Percentiles rank a stretch among this genome's conserved stretches.
Evolutionary conservation across 495 filamentous ascomycete genomes (phyloP).

Genomic region (Neurospora sp.): DNA sequence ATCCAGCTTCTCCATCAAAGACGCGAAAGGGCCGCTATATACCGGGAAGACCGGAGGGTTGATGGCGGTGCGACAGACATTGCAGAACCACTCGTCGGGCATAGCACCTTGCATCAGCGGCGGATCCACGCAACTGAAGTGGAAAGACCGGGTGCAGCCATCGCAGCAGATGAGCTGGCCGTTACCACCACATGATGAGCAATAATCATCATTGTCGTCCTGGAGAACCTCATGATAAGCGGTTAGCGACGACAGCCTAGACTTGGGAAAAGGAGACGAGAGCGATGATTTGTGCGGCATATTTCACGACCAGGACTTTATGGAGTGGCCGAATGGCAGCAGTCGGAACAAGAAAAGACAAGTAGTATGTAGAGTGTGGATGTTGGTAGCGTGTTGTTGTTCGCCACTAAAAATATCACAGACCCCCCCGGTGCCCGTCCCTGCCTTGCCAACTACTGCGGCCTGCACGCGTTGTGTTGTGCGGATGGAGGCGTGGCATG

Average conservation of each 20-base stretch:
- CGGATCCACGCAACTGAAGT: slow-evolving; percentile 76
- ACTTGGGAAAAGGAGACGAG: slow-evolving; percentile 5
- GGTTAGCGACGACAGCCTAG: background rate
- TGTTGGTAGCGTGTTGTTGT: background rate
- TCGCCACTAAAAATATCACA: slow-evolving; percentile 14
- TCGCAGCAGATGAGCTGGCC: slow-evolving; percentile 91
- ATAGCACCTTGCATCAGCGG: slow-evolving; percentile 56
- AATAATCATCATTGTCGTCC: slow-evolving; percentile 83
- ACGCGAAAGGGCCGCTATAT: slow-evolving; percentile 43
- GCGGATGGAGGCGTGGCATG: background rate
- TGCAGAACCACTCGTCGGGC: slow-evolving; percentile 76
- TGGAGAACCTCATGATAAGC: slow-evolving; percentile 16
- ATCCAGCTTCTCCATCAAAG: slow-evolving; percentile 48
- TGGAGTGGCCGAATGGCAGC: slow-evolving; percentile 11
- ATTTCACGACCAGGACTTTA: slow-evolving; percentile 11
- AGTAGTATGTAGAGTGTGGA: slow-evolving; percentile 2
- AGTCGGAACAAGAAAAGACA: slow-evolving; percentile 11
- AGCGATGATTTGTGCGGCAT: slow-evolving; percentile 20
- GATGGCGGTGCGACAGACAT: slow-evolving; percentile 46
- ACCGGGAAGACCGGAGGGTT: slow-evolving; percentile 25
- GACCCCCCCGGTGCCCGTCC: slow-evolving; percentile 4
- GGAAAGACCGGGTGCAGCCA: slow-evolving; percentile 75
- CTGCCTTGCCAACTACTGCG: slow-evolving; percentile 2
- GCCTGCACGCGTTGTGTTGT: slow-evolving; percentile 4
- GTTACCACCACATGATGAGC: slow-evolving; percentile 66